Evolutionary conservation across 176 grass and related monocot genomes (phyloP).

Genomic region (Oryza brachyantha): DNA sequence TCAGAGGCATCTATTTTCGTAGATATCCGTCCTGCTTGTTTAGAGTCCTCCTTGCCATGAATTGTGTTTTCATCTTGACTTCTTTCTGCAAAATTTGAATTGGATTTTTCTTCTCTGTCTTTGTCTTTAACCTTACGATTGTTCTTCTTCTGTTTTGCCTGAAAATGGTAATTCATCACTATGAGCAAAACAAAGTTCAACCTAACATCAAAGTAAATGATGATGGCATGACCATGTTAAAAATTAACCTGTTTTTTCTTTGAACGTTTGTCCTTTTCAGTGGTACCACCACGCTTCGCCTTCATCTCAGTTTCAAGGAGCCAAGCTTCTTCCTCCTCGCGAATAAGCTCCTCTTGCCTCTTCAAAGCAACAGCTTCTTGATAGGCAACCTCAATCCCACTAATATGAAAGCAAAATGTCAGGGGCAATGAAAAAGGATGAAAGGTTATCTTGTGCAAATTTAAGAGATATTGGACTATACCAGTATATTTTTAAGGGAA

Average conservation of each 20-base stretch:
- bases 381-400: conserved; percentile 81
- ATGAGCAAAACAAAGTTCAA: not conserved
- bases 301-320: conserved; percentile 73
- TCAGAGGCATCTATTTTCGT: conserved; percentile 41
- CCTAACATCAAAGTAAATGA: conserved; percentile 1
- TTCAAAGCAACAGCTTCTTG: conserved; percentile 93
- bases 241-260: conserved; percentile 93
- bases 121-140: conserved; percentile 75
- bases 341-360: conserved; percentile 99
- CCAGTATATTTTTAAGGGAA: conserved; percentile 24
- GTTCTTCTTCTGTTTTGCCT: conserved; percentile 80
- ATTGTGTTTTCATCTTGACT: conserved; percentile 41
- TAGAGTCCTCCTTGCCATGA: conserved; percentile 49
- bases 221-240: not conserved
- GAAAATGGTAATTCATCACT: conserved; percentile 24
- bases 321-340: conserved; percentile 82
- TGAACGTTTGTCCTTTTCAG: conserved; percentile 81
- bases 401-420: conserved; percentile 45
- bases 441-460: not conserved
- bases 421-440: conserved; percentile 22
- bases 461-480: not conserved
- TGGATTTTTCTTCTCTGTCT: conserved; percentile 56
- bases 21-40: conserved; percentile 30
- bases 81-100: conserved; percentile 49
- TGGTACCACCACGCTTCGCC: conserved; percentile 49